Percentiles rank a stretch among this genome's conserved stretches.
Evolutionary conservation across 192 early-diverging fungal species (phyloP).

Genomic region (Backusella mclennaniae): DNA sequence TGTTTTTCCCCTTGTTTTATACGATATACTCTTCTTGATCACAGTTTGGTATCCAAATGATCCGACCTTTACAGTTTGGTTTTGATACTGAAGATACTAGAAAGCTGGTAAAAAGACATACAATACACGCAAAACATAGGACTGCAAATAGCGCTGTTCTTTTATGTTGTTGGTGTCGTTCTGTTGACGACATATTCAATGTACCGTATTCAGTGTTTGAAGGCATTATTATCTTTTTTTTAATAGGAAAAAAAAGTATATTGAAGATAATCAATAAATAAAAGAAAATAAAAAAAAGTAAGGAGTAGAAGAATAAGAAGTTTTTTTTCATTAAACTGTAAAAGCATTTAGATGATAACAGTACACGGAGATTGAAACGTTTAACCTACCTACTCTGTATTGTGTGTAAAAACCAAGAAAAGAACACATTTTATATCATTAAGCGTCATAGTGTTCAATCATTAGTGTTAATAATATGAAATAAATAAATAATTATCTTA

Average conservation of each 20-base stretch:
- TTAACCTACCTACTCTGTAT: not conserved
- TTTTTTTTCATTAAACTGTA: not conserved
- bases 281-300: not conserved
- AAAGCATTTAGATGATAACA: not conserved
- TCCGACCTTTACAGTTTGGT: not conserved
- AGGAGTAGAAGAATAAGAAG: not conserved
- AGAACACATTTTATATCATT: not conserved
- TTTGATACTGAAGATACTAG: not conserved
- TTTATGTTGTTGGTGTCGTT: not conserved
- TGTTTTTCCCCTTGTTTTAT: not conserved
- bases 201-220: not conserved
- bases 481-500: no score
- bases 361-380: not conserved
- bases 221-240: not conserved
- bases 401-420: not conserved
- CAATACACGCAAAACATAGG: not conserved
- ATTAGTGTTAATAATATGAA: not conserved
- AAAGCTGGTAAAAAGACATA: not conserved
- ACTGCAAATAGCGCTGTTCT: not conserved
- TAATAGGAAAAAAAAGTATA: not conserved
- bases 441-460: not conserved
- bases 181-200: not conserved
- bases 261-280: not conserved
- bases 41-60: conserved; percentile 2
- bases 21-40: not conserved